phyloP scores from a whole-genome alignment of 2,329 filamentous ascomycete species.

The Neopestalotiopsis clavispora region DNA sequence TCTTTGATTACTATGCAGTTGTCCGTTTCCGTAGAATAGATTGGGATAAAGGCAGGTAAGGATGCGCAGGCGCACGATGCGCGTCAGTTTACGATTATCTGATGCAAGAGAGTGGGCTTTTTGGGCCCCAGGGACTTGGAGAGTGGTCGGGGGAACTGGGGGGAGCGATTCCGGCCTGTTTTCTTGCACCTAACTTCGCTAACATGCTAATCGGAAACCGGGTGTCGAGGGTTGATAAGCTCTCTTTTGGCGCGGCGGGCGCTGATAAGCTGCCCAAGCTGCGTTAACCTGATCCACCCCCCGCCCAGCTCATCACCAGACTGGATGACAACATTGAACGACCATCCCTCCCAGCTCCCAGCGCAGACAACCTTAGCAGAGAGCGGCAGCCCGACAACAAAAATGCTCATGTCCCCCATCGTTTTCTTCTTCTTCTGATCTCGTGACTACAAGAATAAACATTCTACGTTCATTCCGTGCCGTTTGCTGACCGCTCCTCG shows the following conservation, averaged over 20 bases:
- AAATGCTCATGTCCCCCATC: not conserved
- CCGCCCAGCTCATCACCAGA: slow-evolving; percentile 9
- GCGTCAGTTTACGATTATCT: not conserved
- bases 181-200: not conserved
- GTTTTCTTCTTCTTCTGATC: not conserved
- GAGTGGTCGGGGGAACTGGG: not conserved
- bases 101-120: not conserved
- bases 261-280: slow-evolving; percentile 13
- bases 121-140: not conserved
- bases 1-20: not conserved
- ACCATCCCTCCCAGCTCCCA: not conserved
- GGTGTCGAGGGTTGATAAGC: slow-evolving; percentile 6
- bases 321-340: slow-evolving; percentile 7
- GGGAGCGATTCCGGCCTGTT: slow-evolving; percentile 13
- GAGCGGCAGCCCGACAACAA: not conserved
- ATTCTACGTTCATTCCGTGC: not conserved
- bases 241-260: slow-evolving; percentile 5
- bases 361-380: not conserved
- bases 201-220: slow-evolving; percentile 4
- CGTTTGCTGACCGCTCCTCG: not conserved
- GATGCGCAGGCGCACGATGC: not conserved
- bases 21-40: not conserved
- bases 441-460: not conserved
- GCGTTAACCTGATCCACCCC: slow-evolving; percentile 2
- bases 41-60: too few relatives aligned